phyloP scores from a whole-genome alignment of 1,284 basidiomycete genomes.

The Puccinia coronata region DNA sequence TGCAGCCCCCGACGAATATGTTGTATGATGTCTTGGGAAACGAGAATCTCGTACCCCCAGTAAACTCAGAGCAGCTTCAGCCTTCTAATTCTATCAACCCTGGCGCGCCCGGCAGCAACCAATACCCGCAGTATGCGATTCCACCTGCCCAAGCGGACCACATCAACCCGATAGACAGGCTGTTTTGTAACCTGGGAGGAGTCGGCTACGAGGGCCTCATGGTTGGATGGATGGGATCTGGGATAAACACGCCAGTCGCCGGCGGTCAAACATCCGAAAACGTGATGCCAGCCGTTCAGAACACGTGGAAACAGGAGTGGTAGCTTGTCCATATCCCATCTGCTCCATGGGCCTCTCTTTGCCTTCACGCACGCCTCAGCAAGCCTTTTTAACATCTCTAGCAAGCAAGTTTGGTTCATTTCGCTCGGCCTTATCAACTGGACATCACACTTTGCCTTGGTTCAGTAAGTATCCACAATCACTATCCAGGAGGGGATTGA shows the following conservation, averaged over 20 bases:
- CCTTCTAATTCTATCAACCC: neutral
- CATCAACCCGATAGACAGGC: neutral
- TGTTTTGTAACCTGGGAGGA: constrained; percentile 1
- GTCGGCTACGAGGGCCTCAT: constrained; percentile 35
- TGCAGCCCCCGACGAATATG: neutral
- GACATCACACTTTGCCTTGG: neutral
- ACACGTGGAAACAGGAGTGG: constrained; percentile 38
- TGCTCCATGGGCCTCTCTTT: neutral
- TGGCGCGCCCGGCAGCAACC: neutral
- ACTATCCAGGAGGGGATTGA: neutral
- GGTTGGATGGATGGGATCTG: constrained; percentile 40
- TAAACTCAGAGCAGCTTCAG: neutral
- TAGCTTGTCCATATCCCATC: neutral
- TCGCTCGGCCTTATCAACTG: neutral
- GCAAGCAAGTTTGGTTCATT: neutral
- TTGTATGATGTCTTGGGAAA: neutral
- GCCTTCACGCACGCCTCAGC: neutral
- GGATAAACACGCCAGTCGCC: neutral
- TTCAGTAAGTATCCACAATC: neutral
- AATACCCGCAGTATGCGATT: neutral
- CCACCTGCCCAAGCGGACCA: neutral
- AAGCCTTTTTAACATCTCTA: neutral
- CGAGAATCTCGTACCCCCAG: neutral
- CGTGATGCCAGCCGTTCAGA: constrained; percentile 20
- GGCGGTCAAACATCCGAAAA: neutral